Conservation (phyloP, 139 green algal species). For the Nannochloris sp. region DNA sequence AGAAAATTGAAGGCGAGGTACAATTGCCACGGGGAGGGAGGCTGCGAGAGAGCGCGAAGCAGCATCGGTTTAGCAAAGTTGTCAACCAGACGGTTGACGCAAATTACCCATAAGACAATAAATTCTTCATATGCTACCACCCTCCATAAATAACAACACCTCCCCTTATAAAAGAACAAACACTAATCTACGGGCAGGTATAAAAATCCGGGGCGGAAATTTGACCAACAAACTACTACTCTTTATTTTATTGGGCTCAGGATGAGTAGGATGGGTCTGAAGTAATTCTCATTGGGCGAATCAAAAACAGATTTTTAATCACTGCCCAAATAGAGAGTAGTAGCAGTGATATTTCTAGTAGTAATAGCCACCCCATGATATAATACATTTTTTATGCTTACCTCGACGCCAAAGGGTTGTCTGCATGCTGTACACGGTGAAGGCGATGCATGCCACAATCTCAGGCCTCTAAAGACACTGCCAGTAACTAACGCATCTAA, state of each 20-base stretch:
- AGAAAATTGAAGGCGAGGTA: too few relatives aligned
- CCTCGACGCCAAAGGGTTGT: conserved; percentile 17
- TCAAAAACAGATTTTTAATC: conserved; percentile 2
- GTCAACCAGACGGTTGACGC: conserved; percentile 31
- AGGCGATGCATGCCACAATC: conserved; percentile 29
- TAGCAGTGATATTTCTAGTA: not conserved
- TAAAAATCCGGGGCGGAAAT: too few relatives aligned
- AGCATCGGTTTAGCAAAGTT: conserved; percentile 2
- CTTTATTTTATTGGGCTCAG: conserved; percentile 13
- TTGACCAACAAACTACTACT: too few relatives aligned
- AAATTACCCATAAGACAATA: conserved; percentile 37
- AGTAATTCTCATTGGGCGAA: conserved; percentile 13
- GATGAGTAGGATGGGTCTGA: conserved; percentile 39
- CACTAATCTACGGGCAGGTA: too few relatives aligned
- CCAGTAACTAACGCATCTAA: conserved; percentile 32
- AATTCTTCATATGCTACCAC: conserved; percentile 14
- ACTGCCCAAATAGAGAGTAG: not conserved
- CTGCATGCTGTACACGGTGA: conserved; percentile 20
- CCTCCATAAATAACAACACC: not conserved
- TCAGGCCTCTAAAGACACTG: conserved; percentile 21
- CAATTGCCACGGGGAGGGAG: too few relatives aligned
- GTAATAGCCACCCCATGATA: not conserved
- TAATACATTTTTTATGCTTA: not conserved
- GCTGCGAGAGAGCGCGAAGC: too few relatives aligned
- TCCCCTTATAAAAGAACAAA: not conserved